A percentile compares a stretch with the other conserved stretches of the same genome.
phyloP scores from a whole-genome alignment of 176 grass and related monocot species.

The Canna indica region DNA sequence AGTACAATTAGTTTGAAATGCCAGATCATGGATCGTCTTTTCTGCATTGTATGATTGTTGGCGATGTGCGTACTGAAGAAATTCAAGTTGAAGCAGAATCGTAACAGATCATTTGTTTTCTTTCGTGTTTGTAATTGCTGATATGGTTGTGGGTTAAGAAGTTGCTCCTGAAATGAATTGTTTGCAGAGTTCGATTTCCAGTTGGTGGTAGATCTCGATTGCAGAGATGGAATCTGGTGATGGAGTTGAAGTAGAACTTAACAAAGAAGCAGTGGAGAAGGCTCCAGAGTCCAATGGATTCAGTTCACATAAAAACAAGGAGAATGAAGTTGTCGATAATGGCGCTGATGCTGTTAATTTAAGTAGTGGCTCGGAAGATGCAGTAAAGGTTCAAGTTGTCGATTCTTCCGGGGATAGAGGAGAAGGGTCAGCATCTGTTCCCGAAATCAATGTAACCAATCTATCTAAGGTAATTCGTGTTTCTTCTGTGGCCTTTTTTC shows the following conservation, averaged over 20 bases:
- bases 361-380: neutral
- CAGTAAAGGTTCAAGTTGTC: neutral
- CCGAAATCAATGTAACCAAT: neutral
- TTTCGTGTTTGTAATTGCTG: neutral
- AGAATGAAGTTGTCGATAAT: conserved; percentile 12
- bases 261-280: neutral
- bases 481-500: neutral
- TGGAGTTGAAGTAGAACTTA: conserved; percentile 2
- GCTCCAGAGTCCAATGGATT: conserved; percentile 6
- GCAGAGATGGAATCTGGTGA: conserved; percentile 9
- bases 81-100: neutral
- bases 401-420: neutral
- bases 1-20: neutral
- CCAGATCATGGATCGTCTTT: neutral
- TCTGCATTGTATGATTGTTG: neutral
- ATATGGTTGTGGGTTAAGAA: neutral
- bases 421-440: conserved; percentile 17
- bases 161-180: neutral
- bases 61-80: neutral
- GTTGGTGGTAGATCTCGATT: neutral
- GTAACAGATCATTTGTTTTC: neutral
- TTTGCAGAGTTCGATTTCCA: conserved; percentile 7
- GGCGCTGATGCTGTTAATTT: neutral
- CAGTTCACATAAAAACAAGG: conserved; percentile 1
- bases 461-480: conserved; percentile 4